phyloP scores from a whole-genome alignment of 2,329 filamentous ascomycete species.

The Elsinoe necatrix region DNA sequence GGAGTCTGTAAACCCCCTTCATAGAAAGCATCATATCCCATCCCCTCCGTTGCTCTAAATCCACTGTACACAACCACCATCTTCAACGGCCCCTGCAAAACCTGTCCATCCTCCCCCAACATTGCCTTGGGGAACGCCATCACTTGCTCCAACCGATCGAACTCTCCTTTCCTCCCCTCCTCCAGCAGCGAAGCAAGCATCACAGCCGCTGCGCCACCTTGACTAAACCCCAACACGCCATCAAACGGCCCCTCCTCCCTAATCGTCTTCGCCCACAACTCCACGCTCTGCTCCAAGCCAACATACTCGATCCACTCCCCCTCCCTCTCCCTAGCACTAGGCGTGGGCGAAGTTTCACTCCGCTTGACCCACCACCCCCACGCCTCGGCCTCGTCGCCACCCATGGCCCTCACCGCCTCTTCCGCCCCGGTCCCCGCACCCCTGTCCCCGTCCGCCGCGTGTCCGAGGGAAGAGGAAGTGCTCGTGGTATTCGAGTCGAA shows the following conservation, averaged over 20 bases:
- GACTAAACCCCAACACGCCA: slow-evolving; percentile 73
- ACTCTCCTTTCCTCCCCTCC: slow-evolving; percentile 33
- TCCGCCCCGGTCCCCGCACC: not conserved
- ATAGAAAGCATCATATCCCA: slow-evolving; percentile 60
- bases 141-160: slow-evolving; percentile 42
- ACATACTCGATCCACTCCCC: slow-evolving; percentile 49
- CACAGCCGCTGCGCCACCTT: slow-evolving; percentile 64
- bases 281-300: slow-evolving; percentile 59
- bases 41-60: slow-evolving; percentile 56
- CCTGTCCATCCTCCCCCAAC: slow-evolving; percentile 28
- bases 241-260: slow-evolving; percentile 59
- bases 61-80: slow-evolving; percentile 73
- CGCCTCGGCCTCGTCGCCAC: slow-evolving; percentile 51
- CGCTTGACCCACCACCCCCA: slow-evolving; percentile 13
- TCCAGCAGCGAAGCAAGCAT: slow-evolving; percentile 69
- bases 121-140: slow-evolving; percentile 48
- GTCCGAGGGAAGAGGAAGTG: not conserved
- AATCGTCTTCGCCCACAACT: slow-evolving; percentile 53
- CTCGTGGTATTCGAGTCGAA: slow-evolving; percentile 39
- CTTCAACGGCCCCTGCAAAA: slow-evolving; percentile 49
- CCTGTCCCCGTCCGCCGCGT: not conserved
- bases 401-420: not conserved
- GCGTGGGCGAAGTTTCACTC: slow-evolving; percentile 65
- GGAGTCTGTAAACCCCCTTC: slow-evolving; percentile 68
- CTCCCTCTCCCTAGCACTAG: slow-evolving; percentile 51